Conservation (phyloP, 495 filamentous ascomycete species). For the Chaetomium fimeti region DNA sequence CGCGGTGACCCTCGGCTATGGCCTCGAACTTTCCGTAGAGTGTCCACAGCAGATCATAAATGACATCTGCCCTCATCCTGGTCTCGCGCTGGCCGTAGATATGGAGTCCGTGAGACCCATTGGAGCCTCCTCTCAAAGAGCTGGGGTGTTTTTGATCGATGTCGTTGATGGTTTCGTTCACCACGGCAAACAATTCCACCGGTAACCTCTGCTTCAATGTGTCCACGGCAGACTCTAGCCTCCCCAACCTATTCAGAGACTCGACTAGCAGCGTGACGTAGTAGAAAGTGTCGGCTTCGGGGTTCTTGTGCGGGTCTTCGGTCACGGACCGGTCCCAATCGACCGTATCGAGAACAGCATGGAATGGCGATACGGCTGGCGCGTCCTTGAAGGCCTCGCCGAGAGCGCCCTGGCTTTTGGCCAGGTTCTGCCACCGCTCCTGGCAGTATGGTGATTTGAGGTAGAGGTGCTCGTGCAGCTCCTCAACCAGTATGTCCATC, state of each 20-base stretch:
- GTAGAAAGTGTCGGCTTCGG: conserved; percentile 89
- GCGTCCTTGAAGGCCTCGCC: conserved; percentile 48
- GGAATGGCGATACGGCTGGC: conserved; percentile 57
- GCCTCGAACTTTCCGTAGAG: conserved; percentile 95
- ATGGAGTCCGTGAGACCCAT: conserved; percentile 57
- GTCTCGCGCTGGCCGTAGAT: conserved; percentile 65
- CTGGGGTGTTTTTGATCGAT: conserved; percentile 87
- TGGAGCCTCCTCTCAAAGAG: conserved; percentile 56
- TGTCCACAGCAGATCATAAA: conserved; percentile 87
- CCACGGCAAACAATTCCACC: conserved; percentile 88
- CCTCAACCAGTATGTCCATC: conserved; percentile 92
- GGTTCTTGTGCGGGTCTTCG: conserved; percentile 86
- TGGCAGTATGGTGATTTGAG: conserved; percentile 96
- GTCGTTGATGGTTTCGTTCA: conserved; percentile 91
- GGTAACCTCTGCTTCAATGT: conserved; percentile 89
- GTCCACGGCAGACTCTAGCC: conserved; percentile 80
- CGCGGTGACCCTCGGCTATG: conserved; percentile 92
- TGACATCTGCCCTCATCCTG: conserved; percentile 71
- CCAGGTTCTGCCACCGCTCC: conserved; percentile 81
- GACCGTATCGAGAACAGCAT: conserved; percentile 73
- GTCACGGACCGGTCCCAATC: conserved; percentile 66
- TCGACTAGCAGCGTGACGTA: conserved; percentile 89
- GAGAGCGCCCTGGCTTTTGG: conserved; percentile 50
- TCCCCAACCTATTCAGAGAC: conserved; percentile 80
- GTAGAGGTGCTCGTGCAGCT: conserved; percentile 95